Base-by-base conservation (phyloP, 129 eudicot genomes). In the Tagetes patula region DNA sequence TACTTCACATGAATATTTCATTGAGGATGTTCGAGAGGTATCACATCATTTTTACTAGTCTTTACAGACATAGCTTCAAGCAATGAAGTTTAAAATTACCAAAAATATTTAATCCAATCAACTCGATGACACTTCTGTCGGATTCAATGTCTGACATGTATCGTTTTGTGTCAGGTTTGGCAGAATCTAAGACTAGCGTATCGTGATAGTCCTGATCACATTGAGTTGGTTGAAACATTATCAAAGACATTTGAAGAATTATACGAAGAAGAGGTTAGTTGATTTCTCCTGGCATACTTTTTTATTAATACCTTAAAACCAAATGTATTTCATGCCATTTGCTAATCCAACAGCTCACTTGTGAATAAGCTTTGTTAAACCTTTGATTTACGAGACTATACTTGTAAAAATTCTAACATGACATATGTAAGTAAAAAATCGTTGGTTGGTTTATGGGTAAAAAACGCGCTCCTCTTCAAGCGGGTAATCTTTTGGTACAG, bases 11-110 rank as follows among this genome's bases (percentile, higher is more conserved):
- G 96, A 95, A 82, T 85, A 97, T 39, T 95, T 95, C 79, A 74
- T 81, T 58, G 99, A 95, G 74, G 99, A 95, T 82, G 92, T 88
- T 70, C 84, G 83, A 53, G 97, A 95, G 99, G 99, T 94, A 85
- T 32, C 33, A n/a, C 53, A 34, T 67, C 49, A n/a, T 64, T 64
- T 39, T 61, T 62, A 6, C 46, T 3, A 56, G 45, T 41, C 7
- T 45, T 13, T 13, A 32, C 40, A 13, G 12, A 72, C 13, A 11
- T 30, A 41, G 27, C 31, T n/a, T 56, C 4, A 12, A 70, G 32
- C 32, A 41, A 58, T 56, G 32, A 75, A 27, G 33, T 4, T 47
- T 41, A 59, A 58, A 60, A 6, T 4, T 45, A 14, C 20, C 38
- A 2, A n/a, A 11, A 37, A 30, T n/a, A 4, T 47, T 64, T 38